These are phyloP conservation scores for Solanum neorickii DNA, from an alignment of 257 asterid genomes.

Conservation along the genomic window DNA sequence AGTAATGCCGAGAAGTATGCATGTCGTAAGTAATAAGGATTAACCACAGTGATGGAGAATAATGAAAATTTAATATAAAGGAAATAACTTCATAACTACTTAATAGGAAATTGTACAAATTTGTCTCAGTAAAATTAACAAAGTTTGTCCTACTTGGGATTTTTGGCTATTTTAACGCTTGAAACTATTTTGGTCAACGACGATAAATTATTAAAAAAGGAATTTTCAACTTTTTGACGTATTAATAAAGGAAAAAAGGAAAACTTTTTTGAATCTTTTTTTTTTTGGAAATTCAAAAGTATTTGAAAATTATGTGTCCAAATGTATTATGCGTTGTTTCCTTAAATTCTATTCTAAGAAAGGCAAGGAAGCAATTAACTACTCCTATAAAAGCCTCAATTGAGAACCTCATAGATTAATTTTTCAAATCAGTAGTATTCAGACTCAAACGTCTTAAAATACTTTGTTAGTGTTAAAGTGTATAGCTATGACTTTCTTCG, in stretches of 20 bases:
- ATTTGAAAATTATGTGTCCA: neutral
- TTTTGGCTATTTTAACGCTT: neutral
- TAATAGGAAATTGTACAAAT: neutral
- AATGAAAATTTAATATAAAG: neutral
- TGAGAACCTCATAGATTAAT: neutral
- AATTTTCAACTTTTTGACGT: neutral
- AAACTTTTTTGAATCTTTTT: neutral
- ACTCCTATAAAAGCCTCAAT: neutral
- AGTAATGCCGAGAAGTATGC: neutral
- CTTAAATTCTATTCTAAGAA: neutral
- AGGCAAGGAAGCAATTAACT: neutral
- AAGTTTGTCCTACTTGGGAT: neutral
- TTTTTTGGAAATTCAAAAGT: neutral
- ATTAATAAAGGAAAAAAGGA: neutral
- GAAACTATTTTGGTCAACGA: neutral
- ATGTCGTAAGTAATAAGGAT: neutral
- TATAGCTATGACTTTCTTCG: neutral
- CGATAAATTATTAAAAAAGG: neutral
- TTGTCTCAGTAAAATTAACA: neutral
- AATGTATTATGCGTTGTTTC: neutral
- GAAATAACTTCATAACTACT: neutral
- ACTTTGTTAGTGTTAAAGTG: neutral
- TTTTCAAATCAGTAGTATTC: neutral
- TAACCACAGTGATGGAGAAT: neutral
- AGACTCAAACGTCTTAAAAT: neutral